phyloP scores from a whole-genome alignment of 2,329 filamentous ascomycete species.

The Cladosporium austrohemisphaericum region DNA sequence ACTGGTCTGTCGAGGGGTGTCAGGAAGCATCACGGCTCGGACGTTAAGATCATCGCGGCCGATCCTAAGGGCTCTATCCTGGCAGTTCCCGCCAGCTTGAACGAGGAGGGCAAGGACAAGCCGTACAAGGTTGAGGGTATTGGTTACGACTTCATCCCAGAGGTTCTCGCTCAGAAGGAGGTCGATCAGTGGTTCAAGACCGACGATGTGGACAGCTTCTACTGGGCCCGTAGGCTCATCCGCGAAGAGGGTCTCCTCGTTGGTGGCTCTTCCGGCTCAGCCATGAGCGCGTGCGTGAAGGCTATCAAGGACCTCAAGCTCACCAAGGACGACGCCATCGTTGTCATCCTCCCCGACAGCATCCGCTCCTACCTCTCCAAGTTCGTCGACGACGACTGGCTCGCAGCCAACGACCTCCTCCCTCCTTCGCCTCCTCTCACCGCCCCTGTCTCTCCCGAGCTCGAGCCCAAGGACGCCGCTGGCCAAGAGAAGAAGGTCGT shows the following conservation, averaged over 20 bases:
- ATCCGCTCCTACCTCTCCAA: conserved; percentile 97
- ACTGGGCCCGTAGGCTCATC: conserved; percentile 84
- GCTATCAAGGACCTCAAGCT: conserved; percentile 75
- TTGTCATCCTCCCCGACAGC: conserved; percentile 90
- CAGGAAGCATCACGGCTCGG: conserved; percentile 72
- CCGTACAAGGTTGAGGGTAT: conserved; percentile 98
- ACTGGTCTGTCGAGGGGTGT: conserved; percentile 82
- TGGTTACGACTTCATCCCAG: conserved; percentile 96
- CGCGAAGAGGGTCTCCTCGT: conserved; percentile 91
- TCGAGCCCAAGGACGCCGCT: conserved; percentile 27
- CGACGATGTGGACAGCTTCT: conserved; percentile 85
- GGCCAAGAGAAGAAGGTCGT: conserved; percentile 25
- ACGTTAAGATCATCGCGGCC: conserved; percentile 85
- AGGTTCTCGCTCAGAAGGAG: conserved; percentile 74
- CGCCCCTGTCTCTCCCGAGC: conserved; percentile 32
- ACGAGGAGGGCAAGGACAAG: conserved; percentile 74
- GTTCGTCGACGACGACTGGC: conserved; percentile 98
- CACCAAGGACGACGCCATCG: conserved; percentile 78
- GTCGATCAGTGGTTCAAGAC: conserved; percentile 99
- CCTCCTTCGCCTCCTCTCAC: conserved; percentile 54
- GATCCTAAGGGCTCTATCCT: conserved; percentile 91
- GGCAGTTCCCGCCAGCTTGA: conserved; percentile 74
- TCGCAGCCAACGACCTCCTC: conserved; percentile 90
- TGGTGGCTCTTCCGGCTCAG: conserved; percentile 89
- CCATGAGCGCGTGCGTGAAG: conserved; percentile 75